Evolutionary conservation across 495 filamentous ascomycete species (phyloP).

Genomic region (Margaritispora aquatica): DNA sequence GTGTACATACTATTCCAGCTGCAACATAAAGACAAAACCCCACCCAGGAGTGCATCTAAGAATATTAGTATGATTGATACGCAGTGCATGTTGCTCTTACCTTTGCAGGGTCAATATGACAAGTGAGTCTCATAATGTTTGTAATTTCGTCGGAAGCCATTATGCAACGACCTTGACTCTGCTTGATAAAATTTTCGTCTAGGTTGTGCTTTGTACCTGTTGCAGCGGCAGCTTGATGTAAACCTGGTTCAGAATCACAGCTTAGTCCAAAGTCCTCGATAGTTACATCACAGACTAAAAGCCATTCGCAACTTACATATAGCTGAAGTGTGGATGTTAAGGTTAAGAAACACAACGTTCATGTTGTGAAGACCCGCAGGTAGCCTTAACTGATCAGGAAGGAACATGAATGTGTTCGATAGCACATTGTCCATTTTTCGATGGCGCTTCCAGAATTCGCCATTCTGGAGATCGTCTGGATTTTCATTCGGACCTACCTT

Average conservation of each 20-base stretch:
- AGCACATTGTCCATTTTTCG: slow-evolving; percentile 82
- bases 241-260: too few relatives aligned
- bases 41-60: slow-evolving; percentile 89
- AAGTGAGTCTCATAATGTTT: slow-evolving; percentile 88
- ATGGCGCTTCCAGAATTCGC: slow-evolving; percentile 94
- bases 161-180: slow-evolving; percentile 86
- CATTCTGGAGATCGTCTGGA: slow-evolving; percentile 75
- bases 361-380: slow-evolving; percentile 66
- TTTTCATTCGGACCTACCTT: slow-evolving; percentile 72
- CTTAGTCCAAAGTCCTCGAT: too few relatives aligned
- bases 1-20: slow-evolving; percentile 64
- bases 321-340: slow-evolving; percentile 90
- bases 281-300: neutral
- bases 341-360: slow-evolving; percentile 92
- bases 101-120: slow-evolving; percentile 72
- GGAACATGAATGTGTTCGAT: slow-evolving; percentile 71
- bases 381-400: slow-evolving; percentile 77
- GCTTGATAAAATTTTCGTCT: slow-evolving; percentile 62
- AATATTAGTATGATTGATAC: neutral
- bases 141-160: slow-evolving; percentile 91
- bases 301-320: slow-evolving; percentile 53
- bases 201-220: slow-evolving; percentile 85
- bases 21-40: slow-evolving; percentile 94
- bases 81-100: slow-evolving; percentile 45
- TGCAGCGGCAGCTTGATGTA: slow-evolving; percentile 94